Evolutionary conservation across 805 yeast genomes (phyloP).

Genomic region (Candida maltosa): DNA sequence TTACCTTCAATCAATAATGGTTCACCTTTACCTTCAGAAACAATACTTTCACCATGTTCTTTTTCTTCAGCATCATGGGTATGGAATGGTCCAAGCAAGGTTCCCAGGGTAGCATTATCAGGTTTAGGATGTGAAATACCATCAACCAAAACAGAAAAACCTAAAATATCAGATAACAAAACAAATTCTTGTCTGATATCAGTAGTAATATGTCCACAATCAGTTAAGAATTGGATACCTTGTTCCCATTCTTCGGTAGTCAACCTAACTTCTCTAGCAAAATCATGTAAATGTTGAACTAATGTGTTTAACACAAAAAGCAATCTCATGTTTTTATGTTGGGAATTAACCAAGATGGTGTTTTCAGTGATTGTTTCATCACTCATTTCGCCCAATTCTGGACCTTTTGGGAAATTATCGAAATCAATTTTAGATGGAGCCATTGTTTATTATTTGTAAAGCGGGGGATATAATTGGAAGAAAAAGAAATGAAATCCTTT

Average conservation of each 20-base stretch:
- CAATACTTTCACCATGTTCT: constrained; percentile 13
- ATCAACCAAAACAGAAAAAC: constrained; percentile 18
- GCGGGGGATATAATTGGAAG: no score
- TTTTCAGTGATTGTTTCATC: constrained; percentile 18
- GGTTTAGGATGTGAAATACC: constrained; percentile 19
- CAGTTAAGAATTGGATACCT: constrained; percentile 16
- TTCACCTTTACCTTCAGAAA: constrained; percentile 18
- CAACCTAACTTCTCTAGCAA: constrained; percentile 18
- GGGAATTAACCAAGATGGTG: constrained; percentile 16
- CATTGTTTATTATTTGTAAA: no score
- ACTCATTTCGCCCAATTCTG: constrained; percentile 10
- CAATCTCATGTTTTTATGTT: constrained; percentile 9
- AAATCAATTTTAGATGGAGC: no score
- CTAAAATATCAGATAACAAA: constrained; percentile 16
- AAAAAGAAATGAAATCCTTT: no score
- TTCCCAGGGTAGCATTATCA: constrained; percentile 17
- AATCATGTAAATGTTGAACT: constrained; percentile 17
- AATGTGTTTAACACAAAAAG: constrained; percentile 11
- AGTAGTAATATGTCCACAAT: constrained; percentile 16
- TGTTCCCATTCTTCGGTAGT: constrained; percentile 18
- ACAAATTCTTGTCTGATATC: constrained; percentile 19
- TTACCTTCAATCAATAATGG: constrained; percentile 18
- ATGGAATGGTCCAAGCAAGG: constrained; percentile 20
- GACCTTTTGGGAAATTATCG: no score
- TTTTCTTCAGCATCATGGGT: constrained; percentile 19